A percentile compares a stretch with the other conserved stretches of the same genome.
Evolutionary conservation across 208 protist species (phyloP).

Genomic region (Balamuthia mandrillaris): DNA sequence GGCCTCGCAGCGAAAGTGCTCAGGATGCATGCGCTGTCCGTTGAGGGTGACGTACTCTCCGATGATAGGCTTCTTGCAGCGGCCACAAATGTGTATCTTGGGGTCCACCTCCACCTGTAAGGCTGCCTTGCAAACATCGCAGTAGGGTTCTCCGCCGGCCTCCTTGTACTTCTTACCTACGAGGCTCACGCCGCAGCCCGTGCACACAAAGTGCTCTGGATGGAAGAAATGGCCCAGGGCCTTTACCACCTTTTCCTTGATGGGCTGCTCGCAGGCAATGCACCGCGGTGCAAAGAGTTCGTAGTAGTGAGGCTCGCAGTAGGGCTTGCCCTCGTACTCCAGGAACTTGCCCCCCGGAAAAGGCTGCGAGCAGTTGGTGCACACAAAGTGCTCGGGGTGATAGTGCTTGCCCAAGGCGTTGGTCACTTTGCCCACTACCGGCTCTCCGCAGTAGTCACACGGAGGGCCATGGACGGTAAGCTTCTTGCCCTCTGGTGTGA

Average conservation of each 20-base stretch:
- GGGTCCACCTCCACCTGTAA: slow-evolving; percentile 44
- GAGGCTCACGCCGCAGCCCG: slow-evolving; percentile 24
- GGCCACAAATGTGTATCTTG: slow-evolving; percentile 49
- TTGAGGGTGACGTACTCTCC: slow-evolving; percentile 55
- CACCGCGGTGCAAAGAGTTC: slow-evolving; percentile 48
- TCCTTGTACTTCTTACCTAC: slow-evolving; percentile 5
- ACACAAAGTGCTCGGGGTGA: slow-evolving; percentile 60
- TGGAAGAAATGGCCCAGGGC: slow-evolving; percentile 44
- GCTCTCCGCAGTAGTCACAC: slow-evolving; percentile 31
- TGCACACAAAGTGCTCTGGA: slow-evolving; percentile 54
- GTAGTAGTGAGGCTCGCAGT: slow-evolving; percentile 52
- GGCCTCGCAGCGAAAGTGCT: slow-evolving; percentile 61
- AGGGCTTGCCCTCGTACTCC: slow-evolving; percentile 45
- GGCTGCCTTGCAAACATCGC: neutral
- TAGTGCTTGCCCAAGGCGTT: slow-evolving; percentile 47
- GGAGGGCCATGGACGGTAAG: slow-evolving; percentile 19
- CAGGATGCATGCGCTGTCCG: slow-evolving; percentile 55
- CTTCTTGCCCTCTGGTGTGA: slow-evolving; percentile 47
- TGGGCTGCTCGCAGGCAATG: slow-evolving; percentile 33
- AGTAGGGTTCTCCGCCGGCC: slow-evolving; percentile 21
- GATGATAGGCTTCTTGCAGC: slow-evolving; percentile 57
- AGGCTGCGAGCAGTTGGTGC: slow-evolving; percentile 43
- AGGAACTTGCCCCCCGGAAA: slow-evolving; percentile 47
- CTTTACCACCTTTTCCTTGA: slow-evolving; percentile 43
- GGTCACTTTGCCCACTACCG: slow-evolving; percentile 53